These are phyloP conservation scores for Mycena amicta DNA, from an alignment of 768 basidiomycete species.

Conservation along the genomic window DNA sequence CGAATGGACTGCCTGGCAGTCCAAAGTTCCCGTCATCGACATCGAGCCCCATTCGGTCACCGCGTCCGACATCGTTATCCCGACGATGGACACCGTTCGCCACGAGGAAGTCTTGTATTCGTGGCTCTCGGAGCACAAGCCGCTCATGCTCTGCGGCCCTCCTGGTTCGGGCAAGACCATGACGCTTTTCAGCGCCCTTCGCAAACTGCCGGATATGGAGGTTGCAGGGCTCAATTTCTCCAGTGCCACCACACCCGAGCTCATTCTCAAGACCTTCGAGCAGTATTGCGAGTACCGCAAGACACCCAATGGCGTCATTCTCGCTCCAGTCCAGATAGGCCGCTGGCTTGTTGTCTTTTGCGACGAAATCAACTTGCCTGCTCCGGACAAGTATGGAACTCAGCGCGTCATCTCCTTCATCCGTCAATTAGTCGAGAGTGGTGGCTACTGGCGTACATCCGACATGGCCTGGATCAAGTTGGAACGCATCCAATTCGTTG, in stretches of 20 bases:
- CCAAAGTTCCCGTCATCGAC: slow-evolving; percentile 90
- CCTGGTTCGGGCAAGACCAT: slow-evolving; percentile 99
- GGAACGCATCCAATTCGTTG: slow-evolving; percentile 99
- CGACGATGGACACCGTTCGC: slow-evolving; percentile 96
- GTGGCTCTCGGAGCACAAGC: slow-evolving; percentile 98
- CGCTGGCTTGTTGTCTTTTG: slow-evolving; percentile 99
- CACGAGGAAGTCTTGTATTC: slow-evolving; percentile 99
- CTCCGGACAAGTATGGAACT: slow-evolving; percentile 96
- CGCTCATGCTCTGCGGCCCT: slow-evolving; percentile 96
- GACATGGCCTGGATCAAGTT: slow-evolving; percentile 98
- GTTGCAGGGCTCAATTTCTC: slow-evolving; percentile 99
- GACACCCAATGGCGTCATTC: slow-evolving; percentile 96
- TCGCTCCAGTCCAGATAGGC: slow-evolving; percentile 92
- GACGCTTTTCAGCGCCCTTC: slow-evolving; percentile 96
- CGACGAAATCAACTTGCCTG: slow-evolving; percentile 98
- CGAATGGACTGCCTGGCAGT: slow-evolving; percentile 92
- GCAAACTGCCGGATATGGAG: slow-evolving; percentile 98
- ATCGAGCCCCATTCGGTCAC: slow-evolving; percentile 97
- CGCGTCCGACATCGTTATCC: slow-evolving; percentile 94
- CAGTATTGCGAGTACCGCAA: slow-evolving; percentile 99
- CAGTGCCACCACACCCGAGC: slow-evolving; percentile 95
- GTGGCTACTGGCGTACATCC: slow-evolving; percentile 91
- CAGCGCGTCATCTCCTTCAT: slow-evolving; percentile 98
- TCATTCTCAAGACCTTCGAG: slow-evolving; percentile 98
- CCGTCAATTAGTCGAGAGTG: slow-evolving; percentile 91